Percentiles rank a stretch among this genome's conserved stretches.
These are phyloP conservation scores for Vitis amurensis DNA, from an alignment of 164 flowering plant genomes.

Conservation along the genomic window DNA sequence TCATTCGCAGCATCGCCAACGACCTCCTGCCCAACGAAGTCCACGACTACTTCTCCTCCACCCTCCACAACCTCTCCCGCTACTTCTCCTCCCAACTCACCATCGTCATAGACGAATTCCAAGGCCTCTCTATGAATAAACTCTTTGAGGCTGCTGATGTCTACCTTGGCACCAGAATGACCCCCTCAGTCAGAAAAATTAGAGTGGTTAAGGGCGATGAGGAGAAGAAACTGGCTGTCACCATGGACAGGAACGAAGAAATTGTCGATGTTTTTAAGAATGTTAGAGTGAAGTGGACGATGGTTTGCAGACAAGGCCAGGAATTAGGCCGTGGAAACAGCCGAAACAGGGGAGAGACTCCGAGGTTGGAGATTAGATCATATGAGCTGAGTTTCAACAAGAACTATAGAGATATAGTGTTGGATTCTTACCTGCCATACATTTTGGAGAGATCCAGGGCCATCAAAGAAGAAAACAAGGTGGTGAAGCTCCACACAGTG, in stretches of 20 bases:
- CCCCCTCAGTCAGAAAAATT: slow-evolving; percentile 34
- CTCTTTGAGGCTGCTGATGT: slow-evolving; percentile 36
- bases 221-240: no score
- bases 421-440: slow-evolving; percentile 37
- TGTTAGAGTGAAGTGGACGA: slow-evolving; percentile 10
- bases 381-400: slow-evolving; percentile 27
- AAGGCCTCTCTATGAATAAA: slow-evolving; percentile 41
- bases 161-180: slow-evolving; percentile 35
- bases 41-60: slow-evolving; percentile 25
- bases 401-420: slow-evolving; percentile 32
- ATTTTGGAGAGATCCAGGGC: slow-evolving; percentile 24
- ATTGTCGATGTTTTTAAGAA: no score
- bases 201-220: slow-evolving; percentile 19
- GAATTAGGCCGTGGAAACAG: background rate
- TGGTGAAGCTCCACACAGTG: slow-evolving; percentile 19
- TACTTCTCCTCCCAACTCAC: slow-evolving; percentile 41
- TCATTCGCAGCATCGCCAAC: slow-evolving; percentile 34
- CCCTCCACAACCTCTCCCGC: slow-evolving; percentile 20
- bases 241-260: no score
- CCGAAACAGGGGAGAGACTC: background rate
- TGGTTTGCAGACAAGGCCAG: background rate
- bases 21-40: slow-evolving; percentile 46
- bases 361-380: background rate
- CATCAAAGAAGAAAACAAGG: slow-evolving; percentile 19
- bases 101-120: slow-evolving; percentile 37